Evolutionary conservation across 768 basidiomycete genomes (phyloP).

Genomic region (Russula sp.): DNA sequence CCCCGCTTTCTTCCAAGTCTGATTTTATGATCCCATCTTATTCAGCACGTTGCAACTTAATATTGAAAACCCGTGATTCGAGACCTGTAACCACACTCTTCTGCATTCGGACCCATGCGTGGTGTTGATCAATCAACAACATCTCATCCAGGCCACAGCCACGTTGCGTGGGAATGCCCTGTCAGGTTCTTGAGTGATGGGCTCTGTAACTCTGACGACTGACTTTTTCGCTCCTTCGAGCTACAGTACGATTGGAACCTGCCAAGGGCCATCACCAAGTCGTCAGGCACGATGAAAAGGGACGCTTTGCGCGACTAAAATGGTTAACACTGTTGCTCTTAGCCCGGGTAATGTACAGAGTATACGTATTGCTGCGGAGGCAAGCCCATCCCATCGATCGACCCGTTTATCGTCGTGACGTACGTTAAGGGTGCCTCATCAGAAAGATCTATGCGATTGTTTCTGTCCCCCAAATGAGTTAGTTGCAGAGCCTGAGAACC

Average conservation of each 20-base stretch:
- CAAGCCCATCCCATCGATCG: not conserved
- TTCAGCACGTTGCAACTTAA: not conserved
- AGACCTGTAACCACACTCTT: not conserved
- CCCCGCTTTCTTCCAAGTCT: no score
- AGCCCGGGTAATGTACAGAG: not conserved
- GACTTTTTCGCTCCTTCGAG: not conserved
- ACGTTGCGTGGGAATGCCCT: not conserved
- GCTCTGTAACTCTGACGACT: not conserved
- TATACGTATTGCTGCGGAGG: not conserved
- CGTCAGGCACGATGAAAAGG: not conserved
- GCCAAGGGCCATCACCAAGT: not conserved
- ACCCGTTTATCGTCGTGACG: not conserved
- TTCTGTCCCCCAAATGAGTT: not conserved
- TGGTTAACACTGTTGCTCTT: not conserved
- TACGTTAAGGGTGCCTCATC: not conserved
- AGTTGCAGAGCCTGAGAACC: not conserved
- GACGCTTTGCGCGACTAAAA: not conserved
- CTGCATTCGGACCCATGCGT: not conserved
- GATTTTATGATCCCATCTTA: no score
- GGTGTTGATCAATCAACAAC: no score
- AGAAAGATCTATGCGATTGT: constrained; percentile 12
- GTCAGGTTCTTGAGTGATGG: not conserved
- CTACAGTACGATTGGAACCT: not conserved
- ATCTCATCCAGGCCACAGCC: not conserved
- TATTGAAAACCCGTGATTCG: not conserved